Conservation (phyloP, 1,139 yeast species). For the Kazachstania sp. region DNA sequence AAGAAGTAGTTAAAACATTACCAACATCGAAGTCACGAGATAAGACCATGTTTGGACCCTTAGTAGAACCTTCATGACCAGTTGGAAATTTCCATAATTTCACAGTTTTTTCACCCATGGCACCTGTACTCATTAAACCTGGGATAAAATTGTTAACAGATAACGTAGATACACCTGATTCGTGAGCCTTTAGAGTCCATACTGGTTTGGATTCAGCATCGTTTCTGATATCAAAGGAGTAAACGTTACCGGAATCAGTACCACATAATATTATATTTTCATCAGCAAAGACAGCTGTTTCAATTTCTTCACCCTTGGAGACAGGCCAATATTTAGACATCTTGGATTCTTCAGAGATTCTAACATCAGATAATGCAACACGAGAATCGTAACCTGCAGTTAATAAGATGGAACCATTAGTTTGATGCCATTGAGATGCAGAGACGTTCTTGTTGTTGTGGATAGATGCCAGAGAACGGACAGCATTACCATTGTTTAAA, state of each 20-base stretch:
- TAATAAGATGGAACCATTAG: conserved; percentile 65
- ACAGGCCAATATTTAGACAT: conserved; percentile 59
- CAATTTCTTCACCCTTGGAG: conserved; percentile 71
- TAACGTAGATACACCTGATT: conserved; percentile 80
- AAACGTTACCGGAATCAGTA: conserved; percentile 84
- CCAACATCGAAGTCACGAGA: conserved; percentile 94
- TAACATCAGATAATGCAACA: conserved; percentile 73
- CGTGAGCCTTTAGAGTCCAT: conserved; percentile 98
- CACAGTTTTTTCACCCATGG: conserved; percentile 80
- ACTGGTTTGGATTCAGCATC: conserved; percentile 52
- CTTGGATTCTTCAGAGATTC: conserved; percentile 55
- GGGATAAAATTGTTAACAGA: conserved; percentile 59
- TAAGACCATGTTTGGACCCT: conserved; percentile 80
- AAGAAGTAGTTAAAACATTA: conserved; percentile 72
- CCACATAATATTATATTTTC: conserved; percentile 76
- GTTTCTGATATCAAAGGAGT: conserved; percentile 76
- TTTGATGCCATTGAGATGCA: conserved; percentile 75
- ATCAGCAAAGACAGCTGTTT: conserved; percentile 64
- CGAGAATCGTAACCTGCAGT: conserved; percentile 91
- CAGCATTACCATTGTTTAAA: conserved; percentile 64
- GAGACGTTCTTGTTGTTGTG: conserved; percentile 65
- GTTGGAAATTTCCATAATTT: conserved; percentile 78
- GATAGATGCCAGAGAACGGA: conserved; percentile 48
- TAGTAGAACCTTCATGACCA: conserved; percentile 26
- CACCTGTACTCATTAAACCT: conserved; percentile 77